These are phyloP conservation scores for Beverwykella pulmonaria DNA, from an alignment of 495 filamentous ascomycete genomes.

Conservation along the genomic window DNA sequence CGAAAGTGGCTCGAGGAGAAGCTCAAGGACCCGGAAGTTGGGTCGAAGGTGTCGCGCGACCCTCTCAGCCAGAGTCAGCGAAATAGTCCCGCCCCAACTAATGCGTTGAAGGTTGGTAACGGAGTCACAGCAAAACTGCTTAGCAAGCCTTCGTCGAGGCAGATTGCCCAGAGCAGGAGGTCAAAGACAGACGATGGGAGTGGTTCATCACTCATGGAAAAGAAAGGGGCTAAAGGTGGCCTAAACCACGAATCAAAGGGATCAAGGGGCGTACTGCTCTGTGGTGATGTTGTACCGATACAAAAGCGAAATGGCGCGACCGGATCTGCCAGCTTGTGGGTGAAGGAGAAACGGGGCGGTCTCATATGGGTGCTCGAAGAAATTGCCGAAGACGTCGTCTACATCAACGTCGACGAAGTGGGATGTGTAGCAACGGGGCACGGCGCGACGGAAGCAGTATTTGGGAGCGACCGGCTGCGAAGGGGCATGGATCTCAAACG, in stretches of 20 bases:
- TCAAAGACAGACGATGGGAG: constrained; percentile 76
- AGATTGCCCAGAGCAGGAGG: constrained; percentile 55
- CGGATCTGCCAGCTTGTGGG: constrained; percentile 93
- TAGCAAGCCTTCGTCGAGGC: constrained; percentile 81
- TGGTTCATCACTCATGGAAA: constrained; percentile 58
- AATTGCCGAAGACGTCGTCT: constrained; percentile 89
- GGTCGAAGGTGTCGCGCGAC: constrained; percentile 53
- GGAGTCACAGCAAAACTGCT: constrained; percentile 85
- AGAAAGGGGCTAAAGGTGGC: constrained; percentile 49
- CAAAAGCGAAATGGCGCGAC: constrained; percentile 89
- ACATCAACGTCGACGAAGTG: constrained; percentile 69
- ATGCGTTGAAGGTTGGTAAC: constrained; percentile 64
- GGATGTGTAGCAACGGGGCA: constrained; percentile 67
- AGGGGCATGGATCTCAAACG: constrained; percentile 70
- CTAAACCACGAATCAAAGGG: constrained; percentile 64
- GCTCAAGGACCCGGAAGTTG: constrained; percentile 59
- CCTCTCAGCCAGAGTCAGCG: constrained; percentile 51
- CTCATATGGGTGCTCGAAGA: constrained; percentile 98
- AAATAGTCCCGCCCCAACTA: constrained; percentile 51
- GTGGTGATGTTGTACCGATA: constrained; percentile 96
- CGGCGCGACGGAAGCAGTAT: constrained; percentile 75
- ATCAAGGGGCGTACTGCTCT: constrained; percentile 88
- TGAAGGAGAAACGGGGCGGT: constrained; percentile 92
- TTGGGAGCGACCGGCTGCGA: constrained; percentile 69
- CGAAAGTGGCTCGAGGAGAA: constrained; percentile 89